Evolutionary conservation across 139 green algal species (phyloP), one percentile per base, ranked within the genome.

Genomic region (Coelastrella sp.): DNA sequence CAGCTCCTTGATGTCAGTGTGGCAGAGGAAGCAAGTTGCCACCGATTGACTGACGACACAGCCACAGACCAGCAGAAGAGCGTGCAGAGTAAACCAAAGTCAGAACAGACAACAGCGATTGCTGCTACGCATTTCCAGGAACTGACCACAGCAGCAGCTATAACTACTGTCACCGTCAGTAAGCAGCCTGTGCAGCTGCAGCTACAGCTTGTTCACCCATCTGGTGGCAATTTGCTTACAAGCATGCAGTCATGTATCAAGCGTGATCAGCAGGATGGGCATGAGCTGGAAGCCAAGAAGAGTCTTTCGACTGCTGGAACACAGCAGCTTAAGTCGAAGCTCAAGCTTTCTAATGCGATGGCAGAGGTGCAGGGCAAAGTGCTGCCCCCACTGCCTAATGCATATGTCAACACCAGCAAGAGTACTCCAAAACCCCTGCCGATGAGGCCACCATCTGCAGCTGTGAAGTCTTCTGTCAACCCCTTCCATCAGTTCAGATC

Each of bases 371-470:
- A 64, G 17, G 17, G 57, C 21, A 30, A n/a, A n/a, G n/a, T n/a
- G n/a, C 57, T 30, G 5, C 57, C n/a, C n/a, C n/a, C n/a, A n/a
- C n/a, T n/a, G n/a, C n/a, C n/a, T n/a, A 66, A n/a, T 30, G 57
- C 27, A 15, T 69, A 69, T 11, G 21, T 78, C 40, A 78, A 60
- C 69, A 78, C 69, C 23, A 78, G 69, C 69, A 59, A 41, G 25
- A 41, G 69, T n/a, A 38, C 19, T 19, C 50, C 4, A 2, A 78
- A 40, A 38, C 69, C 69, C 5, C 40, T 78, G 38, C 9, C 69
- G 0, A 57, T 76, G 53, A 37, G 67, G 25, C 23, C 32, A 67
- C 23, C 59, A 25, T 23, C 13, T 13, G 23, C 19, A 32, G 59
- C 59, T 34, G 13, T 17, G 19, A 67, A 32, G 23, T 9, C 13